A percentile compares a stretch with the other conserved stretches of the same genome.
Conservation (phyloP, 2,329 filamentous ascomycete species). For the Nothophoma quercina region DNA sequence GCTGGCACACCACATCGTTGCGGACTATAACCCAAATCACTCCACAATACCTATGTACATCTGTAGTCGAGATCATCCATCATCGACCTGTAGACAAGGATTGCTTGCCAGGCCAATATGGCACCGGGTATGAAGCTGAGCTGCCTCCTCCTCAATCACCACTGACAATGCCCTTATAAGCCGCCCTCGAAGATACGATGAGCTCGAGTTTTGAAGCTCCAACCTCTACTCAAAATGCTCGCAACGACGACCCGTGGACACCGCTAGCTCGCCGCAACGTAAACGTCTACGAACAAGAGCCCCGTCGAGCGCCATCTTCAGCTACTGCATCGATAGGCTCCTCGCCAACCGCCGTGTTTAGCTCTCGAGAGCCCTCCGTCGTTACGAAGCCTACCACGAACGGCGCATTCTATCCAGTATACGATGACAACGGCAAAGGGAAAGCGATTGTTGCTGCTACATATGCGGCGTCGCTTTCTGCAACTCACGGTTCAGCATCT, state of each 20-base stretch:
- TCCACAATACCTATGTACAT: neutral
- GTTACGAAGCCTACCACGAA: slow-evolving; percentile 40
- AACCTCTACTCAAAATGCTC: slow-evolving; percentile 18
- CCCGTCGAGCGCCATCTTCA: slow-evolving; percentile 18
- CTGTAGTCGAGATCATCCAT: neutral
- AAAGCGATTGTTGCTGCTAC: slow-evolving; percentile 23
- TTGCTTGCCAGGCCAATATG: slow-evolving; percentile 28
- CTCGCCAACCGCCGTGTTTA: slow-evolving; percentile 23
- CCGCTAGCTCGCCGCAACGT: slow-evolving; percentile 24
- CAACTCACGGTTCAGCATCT: slow-evolving; percentile 35
- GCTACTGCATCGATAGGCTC: slow-evolving; percentile 19
- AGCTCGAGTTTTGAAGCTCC: slow-evolving; percentile 18
- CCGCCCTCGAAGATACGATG: slow-evolving; percentile 32
- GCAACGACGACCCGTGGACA: slow-evolving; percentile 27
- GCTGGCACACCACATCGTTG: neutral
- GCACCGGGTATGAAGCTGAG: slow-evolving; percentile 28
- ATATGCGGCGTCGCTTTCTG: slow-evolving; percentile 35
- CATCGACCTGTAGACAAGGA: neutral
- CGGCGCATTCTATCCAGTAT: slow-evolving; percentile 28
- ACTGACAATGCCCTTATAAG: too few species aligned
- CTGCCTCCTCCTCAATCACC: too few species aligned
- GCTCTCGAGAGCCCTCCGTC: slow-evolving; percentile 27
- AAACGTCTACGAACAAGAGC: slow-evolving; percentile 23
- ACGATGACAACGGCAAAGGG: slow-evolving; percentile 20
- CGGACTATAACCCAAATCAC: neutral